A percentile compares a stretch with the other conserved stretches of the same genome.
Evolutionary conservation across 331 rosid genomes (phyloP).

Genomic region (Quercus phellos): DNA sequence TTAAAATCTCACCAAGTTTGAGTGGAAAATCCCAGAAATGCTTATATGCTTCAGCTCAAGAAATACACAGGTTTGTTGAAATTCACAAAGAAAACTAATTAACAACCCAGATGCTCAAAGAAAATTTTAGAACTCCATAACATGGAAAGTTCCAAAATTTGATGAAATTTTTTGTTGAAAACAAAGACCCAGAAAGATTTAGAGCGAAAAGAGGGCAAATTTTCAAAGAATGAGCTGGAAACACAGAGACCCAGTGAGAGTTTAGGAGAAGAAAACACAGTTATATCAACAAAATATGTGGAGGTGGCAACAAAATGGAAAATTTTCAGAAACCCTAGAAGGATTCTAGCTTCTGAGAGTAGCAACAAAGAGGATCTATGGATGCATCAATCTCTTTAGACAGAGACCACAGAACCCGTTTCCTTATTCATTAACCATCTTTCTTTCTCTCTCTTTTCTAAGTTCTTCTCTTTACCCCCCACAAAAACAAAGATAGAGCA

Average conservation of each 20-base stretch:
- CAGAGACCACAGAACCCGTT: constrained; percentile 17
- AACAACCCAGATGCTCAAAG: not conserved
- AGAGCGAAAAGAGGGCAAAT: not conserved
- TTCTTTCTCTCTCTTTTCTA: not conserved
- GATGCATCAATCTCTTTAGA: constrained; percentile 4
- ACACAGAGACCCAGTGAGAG: not conserved
- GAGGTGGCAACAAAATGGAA: not conserved
- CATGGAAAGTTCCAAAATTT: not conserved
- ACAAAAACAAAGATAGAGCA: not conserved
- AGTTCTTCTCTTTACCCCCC: constrained; percentile 1
- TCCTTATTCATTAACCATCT: constrained; percentile 22
- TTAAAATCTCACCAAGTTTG: not conserved
- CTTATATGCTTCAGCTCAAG: not conserved
- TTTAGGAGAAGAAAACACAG: not conserved
- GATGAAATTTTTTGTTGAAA: not conserved
- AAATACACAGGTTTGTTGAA: not conserved
- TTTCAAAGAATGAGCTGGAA: not conserved
- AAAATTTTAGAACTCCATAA: not conserved
- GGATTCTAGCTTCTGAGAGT: constrained; percentile 9
- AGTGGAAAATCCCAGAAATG: not conserved
- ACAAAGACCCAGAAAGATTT: not conserved
- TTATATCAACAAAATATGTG: not conserved
- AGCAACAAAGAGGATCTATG: not conserved
- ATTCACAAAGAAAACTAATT: not conserved
- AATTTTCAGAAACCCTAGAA: constrained; percentile 38